Evolutionary conservation across 805 yeast genomes (phyloP).

Genomic region (Pichia occidentalis): DNA sequence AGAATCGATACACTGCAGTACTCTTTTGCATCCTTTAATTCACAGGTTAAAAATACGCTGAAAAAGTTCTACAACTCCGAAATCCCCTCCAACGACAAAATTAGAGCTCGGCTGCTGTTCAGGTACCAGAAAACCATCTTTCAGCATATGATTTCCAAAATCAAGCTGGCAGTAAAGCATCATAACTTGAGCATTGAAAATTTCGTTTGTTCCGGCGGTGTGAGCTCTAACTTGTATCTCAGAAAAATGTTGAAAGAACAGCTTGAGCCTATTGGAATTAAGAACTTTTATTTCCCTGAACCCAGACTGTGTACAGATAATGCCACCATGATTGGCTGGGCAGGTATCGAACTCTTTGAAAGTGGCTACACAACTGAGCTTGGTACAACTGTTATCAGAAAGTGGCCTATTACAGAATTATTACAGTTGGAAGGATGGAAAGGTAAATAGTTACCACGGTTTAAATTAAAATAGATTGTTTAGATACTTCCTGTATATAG

Average conservation of each 20-base stretch:
- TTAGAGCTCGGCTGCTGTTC: constrained; percentile 44
- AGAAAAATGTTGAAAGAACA: constrained; percentile 41
- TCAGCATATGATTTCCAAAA: constrained; percentile 62
- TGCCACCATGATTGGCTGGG: constrained; percentile 96
- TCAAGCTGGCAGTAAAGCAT: constrained; percentile 41
- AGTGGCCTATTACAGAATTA: constrained; percentile 72
- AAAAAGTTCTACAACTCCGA: constrained; percentile 20
- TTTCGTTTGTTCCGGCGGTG: constrained; percentile 91
- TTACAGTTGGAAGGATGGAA: constrained; percentile 47
- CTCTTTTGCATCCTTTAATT: constrained; percentile 68
- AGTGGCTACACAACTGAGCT: constrained; percentile 43
- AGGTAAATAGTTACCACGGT: constrained; percentile 2
- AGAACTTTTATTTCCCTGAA: constrained; percentile 60
- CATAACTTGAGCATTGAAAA: constrained; percentile 37
- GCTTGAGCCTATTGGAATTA: constrained; percentile 25
- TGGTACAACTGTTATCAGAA: constrained; percentile 57
- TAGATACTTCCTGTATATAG: not conserved
- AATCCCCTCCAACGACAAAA: constrained; percentile 17
- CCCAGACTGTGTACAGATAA: constrained; percentile 81
- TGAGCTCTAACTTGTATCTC: constrained; percentile 65
- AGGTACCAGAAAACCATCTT: constrained; percentile 62
- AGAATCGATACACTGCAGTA: constrained; percentile 45
- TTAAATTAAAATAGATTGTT: not conserved
- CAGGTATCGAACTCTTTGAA: constrained; percentile 85
- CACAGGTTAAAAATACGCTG: constrained; percentile 24